Conservation (phyloP, 148 eudicot species). For the Camellia lanceoleosa region DNA sequence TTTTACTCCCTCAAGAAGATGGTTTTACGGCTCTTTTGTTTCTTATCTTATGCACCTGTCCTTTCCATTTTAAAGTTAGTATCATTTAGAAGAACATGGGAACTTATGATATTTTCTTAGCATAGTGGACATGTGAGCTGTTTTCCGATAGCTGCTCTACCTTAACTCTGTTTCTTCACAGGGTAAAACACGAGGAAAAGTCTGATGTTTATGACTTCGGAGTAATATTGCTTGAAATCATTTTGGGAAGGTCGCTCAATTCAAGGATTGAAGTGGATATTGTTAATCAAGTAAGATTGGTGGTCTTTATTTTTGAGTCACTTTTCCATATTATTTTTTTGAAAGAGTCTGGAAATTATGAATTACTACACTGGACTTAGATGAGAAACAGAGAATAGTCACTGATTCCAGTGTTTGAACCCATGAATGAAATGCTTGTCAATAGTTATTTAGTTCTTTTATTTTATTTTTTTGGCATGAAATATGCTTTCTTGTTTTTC, state of each 20-base stretch:
- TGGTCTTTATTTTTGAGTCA: background rate
- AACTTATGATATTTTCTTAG: background rate
- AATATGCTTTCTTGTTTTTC: no score
- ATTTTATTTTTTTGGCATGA: no score
- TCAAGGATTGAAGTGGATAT: slow-evolving; percentile 51
- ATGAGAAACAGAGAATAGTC: background rate
- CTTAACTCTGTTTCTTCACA: slow-evolving; percentile 20
- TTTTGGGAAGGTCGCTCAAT: slow-evolving; percentile 53
- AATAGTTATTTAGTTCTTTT: no score
- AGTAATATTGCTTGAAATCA: slow-evolving; percentile 68
- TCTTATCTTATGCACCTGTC: background rate
- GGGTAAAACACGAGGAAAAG: slow-evolving; percentile 63
- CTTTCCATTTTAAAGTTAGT: background rate
- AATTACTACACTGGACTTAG: background rate
- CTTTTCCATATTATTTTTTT: background rate
- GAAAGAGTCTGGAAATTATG: background rate
- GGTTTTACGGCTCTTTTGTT: background rate
- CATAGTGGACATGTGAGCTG: background rate
- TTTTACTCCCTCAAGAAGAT: background rate
- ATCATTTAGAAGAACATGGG: background rate
- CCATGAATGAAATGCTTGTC: no score
- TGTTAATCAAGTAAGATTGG: slow-evolving; percentile 47
- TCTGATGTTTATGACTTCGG: slow-evolving; percentile 76
- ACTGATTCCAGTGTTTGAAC: background rate
- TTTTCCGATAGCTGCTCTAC: background rate